Evolutionary conservation across 192 early-diverging fungal genomes (phyloP), one percentile per base, ranked within the genome.

Genomic region (Mortierella alpina): DNA sequence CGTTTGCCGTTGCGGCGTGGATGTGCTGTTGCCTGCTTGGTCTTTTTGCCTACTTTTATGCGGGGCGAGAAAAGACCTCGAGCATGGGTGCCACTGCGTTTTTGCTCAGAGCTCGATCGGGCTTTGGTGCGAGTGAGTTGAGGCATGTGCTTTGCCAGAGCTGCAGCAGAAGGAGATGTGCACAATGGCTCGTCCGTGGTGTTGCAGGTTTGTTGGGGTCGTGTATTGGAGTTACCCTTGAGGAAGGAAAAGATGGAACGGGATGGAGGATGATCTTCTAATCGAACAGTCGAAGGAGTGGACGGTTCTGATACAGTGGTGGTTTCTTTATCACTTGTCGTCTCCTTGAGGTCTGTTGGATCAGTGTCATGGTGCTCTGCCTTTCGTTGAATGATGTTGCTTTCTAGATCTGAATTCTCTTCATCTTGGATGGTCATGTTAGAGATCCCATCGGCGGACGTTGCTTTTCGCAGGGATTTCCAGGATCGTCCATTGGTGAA

Each of bases 211-310:
- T 17, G 17, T 61, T 39, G 42, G 41, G 6, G 6, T 61, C n/a
- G 9, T 41, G 12, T 12, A 20, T 48, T 0, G 31, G n/a, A 39
- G 31, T 12, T 48, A 12, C 66, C 66, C 22, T 69, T 75, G 5
- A 75, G 23, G 22, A 75, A 58, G 7, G 66, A 13, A 63, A 75
- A 75, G 44, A 69, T 59, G 15, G 73, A 75, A n/a, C 23, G 40
- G 9, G 45, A 31, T 2, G 52, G 2, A 12, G 52, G 65, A 49
- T 7, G 66, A 8, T 75, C 66, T 4, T 48, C 60, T 9, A 75
- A 46, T 13, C 31, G 49, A 8, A 60, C 73, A 1, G 66, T 75
- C 1, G 73, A 75, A 40, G 66, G 66, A 0, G 56, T 40, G 15
- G 66, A 68, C 6, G 23, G 49, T 15, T 73, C 63, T 5, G 48